Evolutionary conservation across 176 grass and related monocot genomes (phyloP).

Genomic region (Oryza meyeriana): DNA sequence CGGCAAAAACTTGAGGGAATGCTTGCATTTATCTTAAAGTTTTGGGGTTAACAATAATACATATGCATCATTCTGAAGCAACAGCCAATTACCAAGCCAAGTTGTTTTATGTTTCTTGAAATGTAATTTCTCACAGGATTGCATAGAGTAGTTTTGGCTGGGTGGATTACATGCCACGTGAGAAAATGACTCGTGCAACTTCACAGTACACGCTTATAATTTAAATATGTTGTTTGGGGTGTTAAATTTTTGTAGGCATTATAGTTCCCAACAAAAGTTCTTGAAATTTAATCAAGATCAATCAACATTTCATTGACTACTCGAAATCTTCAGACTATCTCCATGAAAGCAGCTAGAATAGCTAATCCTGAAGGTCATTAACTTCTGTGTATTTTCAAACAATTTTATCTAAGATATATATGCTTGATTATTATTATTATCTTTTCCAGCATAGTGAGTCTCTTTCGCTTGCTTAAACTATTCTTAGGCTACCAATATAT

Average conservation of each 20-base stretch:
- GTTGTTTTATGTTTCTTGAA: background rate
- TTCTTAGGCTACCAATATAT: background rate
- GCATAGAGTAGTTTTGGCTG: background rate
- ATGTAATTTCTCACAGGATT: background rate
- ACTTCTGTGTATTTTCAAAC: background rate
- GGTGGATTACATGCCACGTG: background rate
- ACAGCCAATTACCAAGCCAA: background rate
- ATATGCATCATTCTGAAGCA: background rate
- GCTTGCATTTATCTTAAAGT: background rate
- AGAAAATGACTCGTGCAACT: background rate
- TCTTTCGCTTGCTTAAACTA: background rate
- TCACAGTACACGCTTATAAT: too few relatives aligned
- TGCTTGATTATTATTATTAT: background rate
- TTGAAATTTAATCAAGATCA: background rate
- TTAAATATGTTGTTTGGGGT: background rate
- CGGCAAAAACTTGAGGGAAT: background rate
- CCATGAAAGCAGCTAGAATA: background rate
- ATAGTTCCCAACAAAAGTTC: background rate
- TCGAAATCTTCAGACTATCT: background rate
- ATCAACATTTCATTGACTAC: background rate
- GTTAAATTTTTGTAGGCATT: background rate
- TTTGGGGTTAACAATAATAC: background rate
- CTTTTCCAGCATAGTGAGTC: background rate
- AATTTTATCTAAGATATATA: background rate
- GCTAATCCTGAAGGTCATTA: background rate